These are phyloP conservation scores for Prunus mume DNA, from an alignment of 306 rosid genomes.

Conservation along the genomic window DNA sequence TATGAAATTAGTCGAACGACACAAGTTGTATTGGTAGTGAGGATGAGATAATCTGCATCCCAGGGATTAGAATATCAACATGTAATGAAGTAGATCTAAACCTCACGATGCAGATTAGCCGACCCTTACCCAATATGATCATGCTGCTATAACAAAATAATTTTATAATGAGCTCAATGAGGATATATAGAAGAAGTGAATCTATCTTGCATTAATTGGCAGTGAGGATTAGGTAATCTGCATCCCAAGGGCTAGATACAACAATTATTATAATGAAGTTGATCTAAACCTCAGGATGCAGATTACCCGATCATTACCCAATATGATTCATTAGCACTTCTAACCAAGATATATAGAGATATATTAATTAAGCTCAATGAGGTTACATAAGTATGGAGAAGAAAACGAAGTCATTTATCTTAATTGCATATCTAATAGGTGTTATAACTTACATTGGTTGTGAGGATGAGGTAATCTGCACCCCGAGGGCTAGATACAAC, in stretches of 20 bases:
- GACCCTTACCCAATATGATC: not conserved
- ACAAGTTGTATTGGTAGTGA: not conserved
- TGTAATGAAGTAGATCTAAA: not conserved
- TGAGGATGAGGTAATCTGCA: too few species aligned
- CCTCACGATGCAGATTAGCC: not conserved
- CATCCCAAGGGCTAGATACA: constrained; percentile 5
- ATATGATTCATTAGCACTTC: not conserved
- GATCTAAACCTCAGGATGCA: constrained; percentile 10
- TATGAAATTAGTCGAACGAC: too few species aligned
- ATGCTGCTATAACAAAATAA: too few species aligned
- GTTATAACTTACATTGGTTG: too few species aligned
- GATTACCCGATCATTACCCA: constrained; percentile 8
- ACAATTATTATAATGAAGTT: not conserved
- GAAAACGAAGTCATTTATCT: too few species aligned
- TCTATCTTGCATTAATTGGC: not conserved
- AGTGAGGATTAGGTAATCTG: constrained; percentile 2
- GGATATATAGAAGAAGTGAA: too few species aligned
- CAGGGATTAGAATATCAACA: not conserved
- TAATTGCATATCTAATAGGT: too few species aligned
- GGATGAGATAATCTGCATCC: constrained; percentile 4
- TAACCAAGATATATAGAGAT: too few species aligned
- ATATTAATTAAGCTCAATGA: not conserved
- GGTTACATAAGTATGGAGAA: too few species aligned
- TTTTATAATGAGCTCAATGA: too few species aligned
- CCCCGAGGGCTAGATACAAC: too few species aligned